Conservation (phyloP, 1,284 basidiomycete genomes). For the Leccinum subrobustum region DNA sequence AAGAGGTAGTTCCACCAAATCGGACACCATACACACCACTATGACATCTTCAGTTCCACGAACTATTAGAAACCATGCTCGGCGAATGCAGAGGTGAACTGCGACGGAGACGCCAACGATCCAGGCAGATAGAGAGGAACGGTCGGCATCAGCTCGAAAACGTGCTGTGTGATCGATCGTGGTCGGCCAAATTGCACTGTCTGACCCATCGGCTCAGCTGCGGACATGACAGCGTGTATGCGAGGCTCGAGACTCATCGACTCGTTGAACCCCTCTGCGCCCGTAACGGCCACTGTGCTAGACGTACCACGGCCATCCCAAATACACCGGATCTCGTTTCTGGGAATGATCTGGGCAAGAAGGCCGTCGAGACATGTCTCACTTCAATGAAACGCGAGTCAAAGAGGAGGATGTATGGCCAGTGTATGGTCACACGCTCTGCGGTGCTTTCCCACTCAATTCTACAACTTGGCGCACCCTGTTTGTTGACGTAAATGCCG, state of each 20-base stretch:
- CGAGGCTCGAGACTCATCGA: constrained; percentile 66
- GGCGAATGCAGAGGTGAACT: constrained; percentile 66
- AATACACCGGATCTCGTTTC: constrained; percentile 79
- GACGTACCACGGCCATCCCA: constrained; percentile 63
- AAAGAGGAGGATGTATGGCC: constrained; percentile 88
- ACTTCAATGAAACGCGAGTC: constrained; percentile 93
- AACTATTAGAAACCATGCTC: constrained; percentile 19
- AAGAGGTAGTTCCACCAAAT: background rate
- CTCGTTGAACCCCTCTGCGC: constrained; percentile 33
- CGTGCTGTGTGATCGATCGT: constrained; percentile 62
- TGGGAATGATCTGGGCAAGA: constrained; percentile 86
- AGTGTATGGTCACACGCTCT: constrained; percentile 84
- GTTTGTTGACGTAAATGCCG: constrained; percentile 86
- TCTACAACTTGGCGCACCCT: constrained; percentile 82
- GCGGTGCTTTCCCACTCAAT: constrained; percentile 97
- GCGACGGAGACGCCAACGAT: constrained; percentile 61
- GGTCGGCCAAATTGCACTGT: constrained; percentile 34
- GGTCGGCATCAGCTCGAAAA: constrained; percentile 80
- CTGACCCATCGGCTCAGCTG: too few species aligned
- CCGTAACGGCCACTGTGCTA: constrained; percentile 36
- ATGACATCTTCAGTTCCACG: constrained; percentile 23
- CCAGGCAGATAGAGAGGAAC: constrained; percentile 66
- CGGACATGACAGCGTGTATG: constrained; percentile 75
- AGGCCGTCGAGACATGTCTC: constrained; percentile 80
- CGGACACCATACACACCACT: background rate